A percentile compares a stretch with the other conserved stretches of the same genome.
Evolutionary conservation across 2,329 filamentous ascomycete species (phyloP).

Genomic region (Catunica adiposa): DNA sequence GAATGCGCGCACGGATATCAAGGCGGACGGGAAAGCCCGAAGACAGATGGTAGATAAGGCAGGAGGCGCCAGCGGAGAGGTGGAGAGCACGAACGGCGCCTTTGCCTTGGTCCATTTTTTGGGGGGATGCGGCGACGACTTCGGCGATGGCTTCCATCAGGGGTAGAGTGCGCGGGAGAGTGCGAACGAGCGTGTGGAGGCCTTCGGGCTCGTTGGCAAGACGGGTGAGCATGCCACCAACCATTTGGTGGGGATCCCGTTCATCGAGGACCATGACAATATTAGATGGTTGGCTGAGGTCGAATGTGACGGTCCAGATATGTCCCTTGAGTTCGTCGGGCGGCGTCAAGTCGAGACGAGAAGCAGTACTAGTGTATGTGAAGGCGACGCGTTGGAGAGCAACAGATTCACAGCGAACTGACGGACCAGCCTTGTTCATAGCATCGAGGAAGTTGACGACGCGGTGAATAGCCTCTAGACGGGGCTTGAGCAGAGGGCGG

Average conservation of each 20-base stretch:
- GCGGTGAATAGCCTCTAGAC: slow-evolving; percentile 50
- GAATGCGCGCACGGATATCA: slow-evolving; percentile 26
- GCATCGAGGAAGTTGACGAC: slow-evolving; percentile 54
- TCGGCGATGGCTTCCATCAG: slow-evolving; percentile 38
- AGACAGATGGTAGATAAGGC: slow-evolving; percentile 35
- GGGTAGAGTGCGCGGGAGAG: slow-evolving; percentile 44
- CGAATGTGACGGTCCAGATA: slow-evolving; percentile 37
- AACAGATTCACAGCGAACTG: slow-evolving; percentile 41
- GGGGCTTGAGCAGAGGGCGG: slow-evolving; percentile 39
- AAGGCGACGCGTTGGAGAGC: slow-evolving; percentile 50
- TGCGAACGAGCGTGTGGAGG: slow-evolving; percentile 37
- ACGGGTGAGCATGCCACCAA: slow-evolving; percentile 40
- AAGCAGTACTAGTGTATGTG: slow-evolving; percentile 32
- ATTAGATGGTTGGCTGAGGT: slow-evolving; percentile 34
- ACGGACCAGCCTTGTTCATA: slow-evolving; percentile 38
- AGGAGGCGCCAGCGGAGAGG: slow-evolving; percentile 40
- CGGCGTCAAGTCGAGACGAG: slow-evolving; percentile 2
- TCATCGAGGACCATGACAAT: slow-evolving; percentile 23
- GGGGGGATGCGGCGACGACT: slow-evolving; percentile 15
- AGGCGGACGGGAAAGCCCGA: slow-evolving; percentile 29
- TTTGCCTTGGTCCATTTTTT: slow-evolving; percentile 25
- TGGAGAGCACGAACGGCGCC: slow-evolving; percentile 35
- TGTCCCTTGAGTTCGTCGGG: neutral
- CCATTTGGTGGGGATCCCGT: slow-evolving; percentile 50
- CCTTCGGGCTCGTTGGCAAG: slow-evolving; percentile 38